phyloP scores from a whole-genome alignment of 371 early-diverging fungal species.

The Mortierella sp. region DNA sequence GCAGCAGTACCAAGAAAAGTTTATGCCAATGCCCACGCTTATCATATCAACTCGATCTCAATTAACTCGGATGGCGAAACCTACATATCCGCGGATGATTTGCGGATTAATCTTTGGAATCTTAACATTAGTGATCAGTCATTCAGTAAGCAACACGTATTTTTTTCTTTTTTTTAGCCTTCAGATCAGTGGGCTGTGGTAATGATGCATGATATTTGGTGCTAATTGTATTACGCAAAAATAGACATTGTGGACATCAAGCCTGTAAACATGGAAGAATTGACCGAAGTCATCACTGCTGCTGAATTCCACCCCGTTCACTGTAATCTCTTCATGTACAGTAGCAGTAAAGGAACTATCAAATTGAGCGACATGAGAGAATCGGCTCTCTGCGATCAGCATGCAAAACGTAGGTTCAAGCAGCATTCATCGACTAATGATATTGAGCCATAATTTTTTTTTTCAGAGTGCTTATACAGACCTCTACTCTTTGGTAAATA shows the following conservation, averaged over 20 bases:
- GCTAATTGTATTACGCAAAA: background rate
- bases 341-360: slow-evolving; percentile 98
- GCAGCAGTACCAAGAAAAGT: slow-evolving; percentile 95
- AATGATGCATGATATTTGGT: background rate
- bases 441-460: slow-evolving; percentile 1
- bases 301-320: slow-evolving; percentile 97
- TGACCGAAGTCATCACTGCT: slow-evolving; percentile 99
- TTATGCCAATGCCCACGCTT: slow-evolving; percentile 98
- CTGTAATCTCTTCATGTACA: slow-evolving; percentile 98
- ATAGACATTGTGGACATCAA: slow-evolving; percentile 99
- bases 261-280: slow-evolving; percentile 98
- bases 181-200: background rate
- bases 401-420: slow-evolving; percentile 82
- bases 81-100: slow-evolving; percentile 98
- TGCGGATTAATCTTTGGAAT: slow-evolving; percentile 99
- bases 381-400: slow-evolving; percentile 94
- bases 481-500: slow-evolving; percentile 26
- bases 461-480: background rate
- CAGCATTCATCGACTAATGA: background rate
- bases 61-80: slow-evolving; percentile 98
- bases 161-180: background rate
- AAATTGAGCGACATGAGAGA: slow-evolving; percentile 97
- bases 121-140: slow-evolving; percentile 95
- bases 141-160: slow-evolving; percentile 81
- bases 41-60: slow-evolving; percentile 99